phyloP scores from a whole-genome alignment of 345 rosid species.

The Clarkia xantiana region DNA sequence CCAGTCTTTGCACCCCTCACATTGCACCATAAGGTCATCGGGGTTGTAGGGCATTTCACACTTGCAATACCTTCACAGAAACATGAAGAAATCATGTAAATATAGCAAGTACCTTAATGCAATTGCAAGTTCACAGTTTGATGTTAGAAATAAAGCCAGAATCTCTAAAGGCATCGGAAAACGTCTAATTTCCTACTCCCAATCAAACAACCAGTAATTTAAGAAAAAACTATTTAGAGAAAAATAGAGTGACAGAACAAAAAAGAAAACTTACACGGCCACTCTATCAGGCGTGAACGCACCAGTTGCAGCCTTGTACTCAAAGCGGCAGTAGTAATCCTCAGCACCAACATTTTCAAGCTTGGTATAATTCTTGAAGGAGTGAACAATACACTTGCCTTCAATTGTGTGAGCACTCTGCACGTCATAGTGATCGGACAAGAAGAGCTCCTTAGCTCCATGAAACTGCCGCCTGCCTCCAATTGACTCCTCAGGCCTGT shows the following conservation, averaged over 20 bases:
- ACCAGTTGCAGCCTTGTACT: constrained; percentile 77
- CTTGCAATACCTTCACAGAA: constrained; percentile 58
- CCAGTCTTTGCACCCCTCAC: constrained; percentile 93
- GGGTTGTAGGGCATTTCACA: constrained; percentile 96
- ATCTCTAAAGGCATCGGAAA: too few species aligned
- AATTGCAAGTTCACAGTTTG: too few species aligned
- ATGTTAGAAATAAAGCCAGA: too few species aligned
- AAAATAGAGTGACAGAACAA: neutral
- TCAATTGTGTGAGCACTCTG: constrained; percentile 79
- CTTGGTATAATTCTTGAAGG: constrained; percentile 61
- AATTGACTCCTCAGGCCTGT: constrained; percentile 71
- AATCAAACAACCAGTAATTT: too few species aligned
- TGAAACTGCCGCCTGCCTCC: constrained; percentile 86
- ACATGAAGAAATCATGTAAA: too few species aligned
- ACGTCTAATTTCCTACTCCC: too few species aligned
- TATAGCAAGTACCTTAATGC: too few species aligned
- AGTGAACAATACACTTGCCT: constrained; percentile 70
- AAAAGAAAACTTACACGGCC: constrained; percentile 60
- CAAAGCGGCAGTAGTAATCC: constrained; percentile 75
- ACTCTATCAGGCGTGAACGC: constrained; percentile 76
- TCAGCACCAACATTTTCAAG: constrained; percentile 66
- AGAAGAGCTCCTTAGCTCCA: constrained; percentile 78
- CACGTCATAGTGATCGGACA: constrained; percentile 73
- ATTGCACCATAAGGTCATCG: constrained; percentile 85
- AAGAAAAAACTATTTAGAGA: neutral